Evolutionary conservation across 2,329 filamentous ascomycete species (phyloP).

Genomic region (Claviceps purpurea): DNA sequence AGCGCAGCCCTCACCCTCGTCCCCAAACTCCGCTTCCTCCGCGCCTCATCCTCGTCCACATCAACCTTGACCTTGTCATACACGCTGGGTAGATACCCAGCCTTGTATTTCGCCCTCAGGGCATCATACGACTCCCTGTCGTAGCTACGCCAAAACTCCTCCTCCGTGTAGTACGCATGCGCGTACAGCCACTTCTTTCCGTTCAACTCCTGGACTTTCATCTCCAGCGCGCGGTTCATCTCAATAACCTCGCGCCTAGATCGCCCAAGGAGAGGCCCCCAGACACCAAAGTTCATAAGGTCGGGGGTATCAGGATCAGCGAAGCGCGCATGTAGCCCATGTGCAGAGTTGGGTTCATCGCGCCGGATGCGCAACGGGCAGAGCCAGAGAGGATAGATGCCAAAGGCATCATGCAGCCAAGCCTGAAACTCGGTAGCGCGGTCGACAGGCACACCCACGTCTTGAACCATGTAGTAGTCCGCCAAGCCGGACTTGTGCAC

Average conservation of each 20-base stretch:
- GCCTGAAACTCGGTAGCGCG: constrained; percentile 32
- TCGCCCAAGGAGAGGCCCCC: constrained; percentile 50
- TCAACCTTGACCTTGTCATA: constrained; percentile 54
- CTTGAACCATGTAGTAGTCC: constrained; percentile 54
- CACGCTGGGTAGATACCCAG: constrained; percentile 45
- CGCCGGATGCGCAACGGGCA: constrained; percentile 35
- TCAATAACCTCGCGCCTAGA: constrained; percentile 42
- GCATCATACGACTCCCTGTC: constrained; percentile 45
- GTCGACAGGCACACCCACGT: constrained; percentile 45
- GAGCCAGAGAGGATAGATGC: constrained; percentile 48
- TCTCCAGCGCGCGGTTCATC: constrained; percentile 59
- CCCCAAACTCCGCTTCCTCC: constrained; percentile 19
- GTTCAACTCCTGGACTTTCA: constrained; percentile 49
- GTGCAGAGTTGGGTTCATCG: constrained; percentile 22
- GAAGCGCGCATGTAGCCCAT: constrained; percentile 36
- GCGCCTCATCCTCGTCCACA: constrained; percentile 20
- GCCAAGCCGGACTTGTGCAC: constrained; percentile 54
- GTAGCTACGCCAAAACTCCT: constrained; percentile 56
- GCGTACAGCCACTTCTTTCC: constrained; percentile 62
- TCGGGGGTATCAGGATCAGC: constrained; percentile 6
- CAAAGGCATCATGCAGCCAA: constrained; percentile 40
- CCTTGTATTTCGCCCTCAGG: constrained; percentile 44
- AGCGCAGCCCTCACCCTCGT: constrained; percentile 14
- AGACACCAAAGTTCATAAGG: constrained; percentile 57
- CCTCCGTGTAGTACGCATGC: constrained; percentile 53